Conservation (phyloP, 305 asterid genomes). For the Ilex paraguariensis region DNA sequence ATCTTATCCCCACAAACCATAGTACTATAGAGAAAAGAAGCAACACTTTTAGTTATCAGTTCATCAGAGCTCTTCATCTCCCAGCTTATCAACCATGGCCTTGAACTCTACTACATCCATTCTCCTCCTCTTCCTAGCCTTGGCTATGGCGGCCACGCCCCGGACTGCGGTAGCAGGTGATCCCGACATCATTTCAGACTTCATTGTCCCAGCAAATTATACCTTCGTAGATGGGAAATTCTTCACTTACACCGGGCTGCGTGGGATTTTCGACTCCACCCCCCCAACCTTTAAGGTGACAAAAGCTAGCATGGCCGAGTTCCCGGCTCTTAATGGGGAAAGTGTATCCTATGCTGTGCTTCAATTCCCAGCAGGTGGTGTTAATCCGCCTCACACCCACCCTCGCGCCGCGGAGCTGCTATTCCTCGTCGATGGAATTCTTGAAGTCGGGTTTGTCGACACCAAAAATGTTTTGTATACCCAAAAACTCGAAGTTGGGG, state of each 20-base stretch:
- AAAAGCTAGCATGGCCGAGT: not conserved
- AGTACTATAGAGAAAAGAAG: not conserved
- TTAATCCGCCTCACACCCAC: not conserved
- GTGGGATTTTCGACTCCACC: not conserved
- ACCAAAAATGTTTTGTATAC: not conserved
- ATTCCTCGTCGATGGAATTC: not conserved
- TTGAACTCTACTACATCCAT: not conserved
- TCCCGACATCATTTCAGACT: not conserved
- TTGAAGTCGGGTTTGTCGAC: not conserved
- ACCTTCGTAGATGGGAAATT: not conserved
- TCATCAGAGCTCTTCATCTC: too few relatives aligned
- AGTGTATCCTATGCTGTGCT: not conserved
- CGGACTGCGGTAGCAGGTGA: not conserved
- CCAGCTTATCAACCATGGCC: not conserved
- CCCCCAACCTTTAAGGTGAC: not conserved
- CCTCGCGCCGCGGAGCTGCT: not conserved
- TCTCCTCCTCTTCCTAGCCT: not conserved
- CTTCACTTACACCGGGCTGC: not conserved
- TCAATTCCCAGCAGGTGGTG: not conserved
- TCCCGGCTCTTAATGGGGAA: not conserved
- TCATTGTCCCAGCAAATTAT: not conserved
- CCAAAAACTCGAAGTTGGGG: not conserved
- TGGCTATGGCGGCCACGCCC: not conserved
- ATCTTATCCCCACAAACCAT: not conserved
- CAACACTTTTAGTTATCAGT: not conserved